phyloP scores from a whole-genome alignment of 768 basidiomycete genomes.

The Lactifluus hygrophoroides region DNA sequence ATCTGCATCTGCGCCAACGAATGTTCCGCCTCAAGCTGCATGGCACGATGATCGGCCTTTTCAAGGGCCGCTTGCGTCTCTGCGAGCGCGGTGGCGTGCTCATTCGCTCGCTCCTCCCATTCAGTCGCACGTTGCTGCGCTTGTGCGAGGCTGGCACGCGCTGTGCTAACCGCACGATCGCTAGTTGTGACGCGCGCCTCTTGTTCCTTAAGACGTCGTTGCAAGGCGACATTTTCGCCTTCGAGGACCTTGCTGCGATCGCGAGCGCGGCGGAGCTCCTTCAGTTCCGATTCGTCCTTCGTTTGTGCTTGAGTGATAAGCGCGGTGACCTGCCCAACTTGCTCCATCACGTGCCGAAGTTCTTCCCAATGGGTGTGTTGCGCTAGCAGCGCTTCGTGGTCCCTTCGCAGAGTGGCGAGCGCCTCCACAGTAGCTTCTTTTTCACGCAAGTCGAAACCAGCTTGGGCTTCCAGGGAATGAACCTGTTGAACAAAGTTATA shows the following conservation, averaged over 20 bases:
- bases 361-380: slow-evolving; percentile 79
- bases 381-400: slow-evolving; percentile 47
- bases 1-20: slow-evolving; percentile 60
- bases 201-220: slow-evolving; percentile 66
- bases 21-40: slow-evolving; percentile 64
- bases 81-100: slow-evolving; percentile 58
- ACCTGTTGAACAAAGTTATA: slow-evolving; percentile 46
- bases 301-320: slow-evolving; percentile 45
- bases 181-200: slow-evolving; percentile 52
- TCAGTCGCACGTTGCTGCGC: slow-evolving; percentile 73
- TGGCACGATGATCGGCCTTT: slow-evolving; percentile 52
- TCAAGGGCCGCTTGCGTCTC: slow-evolving; percentile 52
- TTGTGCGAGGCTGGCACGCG: slow-evolving; percentile 56
- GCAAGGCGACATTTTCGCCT: slow-evolving; percentile 54
- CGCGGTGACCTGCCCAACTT: slow-evolving; percentile 55
- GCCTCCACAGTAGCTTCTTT: slow-evolving; percentile 48
- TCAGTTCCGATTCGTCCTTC: slow-evolving; percentile 57
- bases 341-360: slow-evolving; percentile 58
- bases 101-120: slow-evolving; percentile 73
- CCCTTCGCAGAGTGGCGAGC: slow-evolving; percentile 45
- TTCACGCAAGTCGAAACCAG: slow-evolving; percentile 49
- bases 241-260: slow-evolving; percentile 54
- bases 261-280: slow-evolving; percentile 55
- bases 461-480: slow-evolving; percentile 51
- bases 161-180: slow-evolving; percentile 49